phyloP scores from a whole-genome alignment of 371 early-diverging fungal species.

The Mortierella sp. region DNA sequence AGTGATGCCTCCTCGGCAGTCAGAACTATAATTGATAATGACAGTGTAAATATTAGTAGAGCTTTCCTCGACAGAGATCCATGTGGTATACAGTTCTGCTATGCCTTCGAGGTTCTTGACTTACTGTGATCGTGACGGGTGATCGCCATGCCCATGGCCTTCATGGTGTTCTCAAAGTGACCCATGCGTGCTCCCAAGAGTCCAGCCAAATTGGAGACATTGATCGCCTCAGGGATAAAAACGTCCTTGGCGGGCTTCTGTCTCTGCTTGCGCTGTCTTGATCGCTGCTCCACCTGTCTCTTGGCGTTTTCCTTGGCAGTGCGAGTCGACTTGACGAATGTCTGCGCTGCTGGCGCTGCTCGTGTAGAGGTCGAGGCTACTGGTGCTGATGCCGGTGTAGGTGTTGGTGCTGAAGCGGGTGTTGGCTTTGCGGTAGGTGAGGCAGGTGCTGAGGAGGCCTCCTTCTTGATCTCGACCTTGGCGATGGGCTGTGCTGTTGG shows the following conservation, averaged over 20 bases:
- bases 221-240: constrained; percentile 86
- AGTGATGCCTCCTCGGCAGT: constrained; percentile 87
- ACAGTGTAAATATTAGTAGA: neutral
- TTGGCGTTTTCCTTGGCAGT: constrained; percentile 39
- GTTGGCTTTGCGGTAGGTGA: constrained; percentile 1
- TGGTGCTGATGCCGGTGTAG: constrained; percentile 4
- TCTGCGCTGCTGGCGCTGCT: constrained; percentile 6
- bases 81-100: neutral
- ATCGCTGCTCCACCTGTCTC: constrained; percentile 35
- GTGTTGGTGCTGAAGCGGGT: neutral
- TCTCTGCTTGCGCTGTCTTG: constrained; percentile 30
- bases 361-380: constrained; percentile 4
- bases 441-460: neutral
- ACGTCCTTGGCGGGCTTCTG: constrained; percentile 70
- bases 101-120: constrained; percentile 7
- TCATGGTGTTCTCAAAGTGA: constrained; percentile 78
- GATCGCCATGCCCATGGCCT: constrained; percentile 81
- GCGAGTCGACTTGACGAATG: constrained; percentile 20
- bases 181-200: constrained; percentile 84
- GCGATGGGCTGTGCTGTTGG: constrained; percentile 9
- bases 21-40: constrained; percentile 66
- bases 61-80: constrained; percentile 61
- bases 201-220: constrained; percentile 84
- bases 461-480: constrained; percentile 2
- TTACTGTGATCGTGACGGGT: constrained; percentile 75